Conservation (phyloP, 495 filamentous ascomycete species). For the Elasticomyces elasticus region DNA sequence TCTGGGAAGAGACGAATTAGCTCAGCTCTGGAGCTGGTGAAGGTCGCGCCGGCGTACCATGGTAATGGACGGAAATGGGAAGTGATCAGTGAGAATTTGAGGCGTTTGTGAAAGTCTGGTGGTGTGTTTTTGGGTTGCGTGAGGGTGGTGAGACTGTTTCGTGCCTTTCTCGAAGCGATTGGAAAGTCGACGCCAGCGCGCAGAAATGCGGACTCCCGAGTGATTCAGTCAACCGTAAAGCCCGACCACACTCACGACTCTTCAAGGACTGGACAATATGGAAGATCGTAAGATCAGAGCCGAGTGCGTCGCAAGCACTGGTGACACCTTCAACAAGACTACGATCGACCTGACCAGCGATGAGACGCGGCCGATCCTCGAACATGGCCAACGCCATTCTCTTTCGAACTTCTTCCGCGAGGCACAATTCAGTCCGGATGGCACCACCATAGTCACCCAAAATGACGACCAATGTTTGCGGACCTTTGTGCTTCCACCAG, state of each 20-base stretch:
- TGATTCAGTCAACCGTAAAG: neutral
- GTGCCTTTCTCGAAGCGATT: slow-evolving; percentile 2
- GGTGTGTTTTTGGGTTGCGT: neutral
- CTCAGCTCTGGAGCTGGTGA: neutral
- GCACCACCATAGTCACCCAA: slow-evolving; percentile 69
- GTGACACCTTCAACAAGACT: neutral
- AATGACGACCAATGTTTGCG: slow-evolving; percentile 57
- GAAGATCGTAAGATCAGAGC: neutral
- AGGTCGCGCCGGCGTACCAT: slow-evolving; percentile 18
- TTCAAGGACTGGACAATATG: neutral
- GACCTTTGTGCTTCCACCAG: slow-evolving; percentile 62
- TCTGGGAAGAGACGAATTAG: slow-evolving; percentile 14
- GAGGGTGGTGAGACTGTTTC: neutral
- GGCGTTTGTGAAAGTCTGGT: neutral
- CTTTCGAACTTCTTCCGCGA: slow-evolving; percentile 13
- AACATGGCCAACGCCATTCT: neutral
- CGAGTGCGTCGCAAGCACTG: slow-evolving; percentile 4
- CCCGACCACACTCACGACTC: neutral
- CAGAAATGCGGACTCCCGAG: neutral
- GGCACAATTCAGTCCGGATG: slow-evolving; percentile 47
- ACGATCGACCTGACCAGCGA: neutral
- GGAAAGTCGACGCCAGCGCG: neutral
- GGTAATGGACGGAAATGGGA: slow-evolving; percentile 4
- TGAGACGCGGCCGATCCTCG: neutral
- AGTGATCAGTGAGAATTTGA: neutral